Base-by-base conservation (phyloP, 805 yeast genomes). In the Candida loeiensis region DNA sequence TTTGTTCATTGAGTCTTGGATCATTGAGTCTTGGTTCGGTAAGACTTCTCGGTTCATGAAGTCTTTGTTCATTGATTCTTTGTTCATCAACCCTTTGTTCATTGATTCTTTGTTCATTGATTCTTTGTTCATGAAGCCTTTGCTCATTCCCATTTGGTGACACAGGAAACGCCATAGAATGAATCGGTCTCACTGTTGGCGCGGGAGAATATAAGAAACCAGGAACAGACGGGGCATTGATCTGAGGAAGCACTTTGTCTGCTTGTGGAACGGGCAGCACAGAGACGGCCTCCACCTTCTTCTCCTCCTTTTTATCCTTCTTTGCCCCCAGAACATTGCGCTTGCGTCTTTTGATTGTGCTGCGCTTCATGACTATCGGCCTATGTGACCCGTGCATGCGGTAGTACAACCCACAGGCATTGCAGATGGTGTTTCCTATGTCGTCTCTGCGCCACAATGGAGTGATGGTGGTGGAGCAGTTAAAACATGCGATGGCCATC, bases 361-460 rank as follows among this genome's bases (percentile, higher is more conserved):
- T 70, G 49, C 82, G 74, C 51, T 84, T 83, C 84, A 85, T 74
- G 43, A 77, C 77, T 13, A 79, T 80, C 1, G 95, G 95, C 36
- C 95, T 69, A 51, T 83, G 89, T 28, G 69, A 68, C 1, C 91
- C 90, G 54, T 85, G 95, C 31, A 87, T 70, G 43, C 80, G 68
- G 59, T 78, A 81, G 58, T 86, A 87, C 21, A 87, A 63, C 2
- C 89, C 95, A 64, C 95, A 86, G 0, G 95, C 95, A 54, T 86
- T 86, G 67, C 95, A 86, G 17, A 87, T 85, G 18, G 89, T 83
- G 51, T 85, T 81, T 3, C 95, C 95, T 4, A 71, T 71, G 47
- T 80, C 89, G 56, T 85, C 90, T 45, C 95, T 68, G 55, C 95
- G 72, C 95, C 95, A 86, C 9, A 86, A 64, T 0, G 95, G 95